Evolutionary conservation across 306 rosid species (phyloP), one percentile per base, ranked within the genome.

Genomic region (Chamaecrista fasciculata): DNA sequence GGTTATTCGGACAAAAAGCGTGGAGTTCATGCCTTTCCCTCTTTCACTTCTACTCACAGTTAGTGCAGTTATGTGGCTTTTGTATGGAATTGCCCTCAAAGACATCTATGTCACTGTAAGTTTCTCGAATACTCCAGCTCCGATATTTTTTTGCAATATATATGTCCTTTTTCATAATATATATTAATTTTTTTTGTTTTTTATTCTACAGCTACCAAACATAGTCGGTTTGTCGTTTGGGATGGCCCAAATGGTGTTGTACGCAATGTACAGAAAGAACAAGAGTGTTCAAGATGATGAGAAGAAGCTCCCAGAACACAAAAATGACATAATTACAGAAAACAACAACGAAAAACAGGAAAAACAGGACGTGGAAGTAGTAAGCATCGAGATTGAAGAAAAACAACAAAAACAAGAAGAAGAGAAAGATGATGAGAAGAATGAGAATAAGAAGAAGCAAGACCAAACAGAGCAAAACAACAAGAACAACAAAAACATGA

Each of bases 161-260:
- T n/a, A n/a, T 61, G 48, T 36, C 48, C 15, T 36, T 56, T 56
- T 12, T 3, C 42, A 3, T 1, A 18, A 33, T 16, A 4, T 58
- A 33, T 8, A 31, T 33, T 3, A 18, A 26, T 9, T 31, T 21
- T 7, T 5, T 9, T 37, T 51, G 37, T 34, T 29, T 15, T n/a
- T n/a, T n/a, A n/a, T n/a, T n/a, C n/a, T n/a, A 71, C 88, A 94
- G 99, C 84, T 87, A 36, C 97, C 97, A 29, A 94, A 94, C 83
- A 53, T 91, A 2, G 66, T 91, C 48, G 99, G 99, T 10, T 77
- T 94, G 34, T 12, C 82, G 33, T 87, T 91, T 28, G 97, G 99
- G 46, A 48, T 73, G 4, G 66, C 81, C 75, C 99, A 94, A 60
- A 91, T 94, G 82, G 51, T 63, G 3, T 86, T 94, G 3, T 91